Conservation (phyloP, 148 eudicot species). For the Rhododendron simsii region DNA sequence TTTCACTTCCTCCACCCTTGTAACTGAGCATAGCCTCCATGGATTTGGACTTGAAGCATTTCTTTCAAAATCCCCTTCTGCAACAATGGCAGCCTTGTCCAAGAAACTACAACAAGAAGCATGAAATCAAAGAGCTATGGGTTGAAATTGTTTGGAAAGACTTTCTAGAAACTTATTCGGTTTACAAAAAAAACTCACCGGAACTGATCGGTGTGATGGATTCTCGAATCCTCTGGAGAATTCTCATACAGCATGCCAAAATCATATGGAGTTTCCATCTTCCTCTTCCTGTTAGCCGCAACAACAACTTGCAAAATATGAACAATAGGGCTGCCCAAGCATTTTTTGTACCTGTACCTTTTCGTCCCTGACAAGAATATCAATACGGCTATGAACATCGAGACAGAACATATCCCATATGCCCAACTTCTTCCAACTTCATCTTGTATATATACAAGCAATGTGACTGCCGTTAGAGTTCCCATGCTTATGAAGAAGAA, state of each 20-base stretch:
- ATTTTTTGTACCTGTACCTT: slow-evolving; percentile 66
- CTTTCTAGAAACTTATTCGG: neutral
- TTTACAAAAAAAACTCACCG: slow-evolving; percentile 30
- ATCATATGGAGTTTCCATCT: slow-evolving; percentile 50
- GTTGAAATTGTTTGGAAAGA: neutral
- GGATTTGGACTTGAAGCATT: slow-evolving; percentile 38
- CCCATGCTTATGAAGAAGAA: slow-evolving; percentile 92
- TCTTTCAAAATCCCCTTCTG: slow-evolving; percentile 49
- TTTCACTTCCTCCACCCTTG: slow-evolving; percentile 78
- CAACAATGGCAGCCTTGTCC: slow-evolving; percentile 92
- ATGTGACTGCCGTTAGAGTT: slow-evolving; percentile 72
- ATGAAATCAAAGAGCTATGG: neutral
- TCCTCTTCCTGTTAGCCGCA: slow-evolving; percentile 55
- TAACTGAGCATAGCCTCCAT: slow-evolving; percentile 75
- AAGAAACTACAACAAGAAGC: slow-evolving; percentile 39
- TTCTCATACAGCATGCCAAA: slow-evolving; percentile 52
- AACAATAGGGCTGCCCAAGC: slow-evolving; percentile 73
- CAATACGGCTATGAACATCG: slow-evolving; percentile 57
- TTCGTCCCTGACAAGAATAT: slow-evolving; percentile 55
- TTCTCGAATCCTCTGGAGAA: slow-evolving; percentile 46
- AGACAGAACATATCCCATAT: slow-evolving; percentile 66
- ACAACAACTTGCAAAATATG: slow-evolving; percentile 64
- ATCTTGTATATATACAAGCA: slow-evolving; percentile 81
- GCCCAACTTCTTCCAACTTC: slow-evolving; percentile 73
- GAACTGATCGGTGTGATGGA: slow-evolving; percentile 73